Conservation (phyloP, 192 early-diverging fungal genomes). For the Linnemannia hyalina region DNA sequence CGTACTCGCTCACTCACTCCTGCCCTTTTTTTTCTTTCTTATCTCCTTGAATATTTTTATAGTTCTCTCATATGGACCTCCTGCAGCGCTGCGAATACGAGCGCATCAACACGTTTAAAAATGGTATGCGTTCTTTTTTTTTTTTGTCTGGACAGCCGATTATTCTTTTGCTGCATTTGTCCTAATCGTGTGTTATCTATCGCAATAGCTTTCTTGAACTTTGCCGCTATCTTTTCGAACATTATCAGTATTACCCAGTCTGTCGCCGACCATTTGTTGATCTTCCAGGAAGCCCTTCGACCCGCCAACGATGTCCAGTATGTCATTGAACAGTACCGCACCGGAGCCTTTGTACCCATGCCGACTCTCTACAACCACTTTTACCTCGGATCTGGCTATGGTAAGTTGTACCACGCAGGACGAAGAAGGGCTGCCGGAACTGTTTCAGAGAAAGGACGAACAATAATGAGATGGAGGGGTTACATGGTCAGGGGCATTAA, state of each 20-base stretch:
- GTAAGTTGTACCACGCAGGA: constrained; percentile 31
- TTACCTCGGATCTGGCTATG: constrained; percentile 74
- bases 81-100: constrained; percentile 65
- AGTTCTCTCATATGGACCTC: constrained; percentile 67
- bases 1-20: no score
- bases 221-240: constrained; percentile 62
- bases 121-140: constrained; percentile 44
- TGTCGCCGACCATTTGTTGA: constrained; percentile 68
- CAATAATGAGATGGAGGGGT: neutral
- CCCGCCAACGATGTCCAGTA: constrained; percentile 84
- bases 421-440: no score
- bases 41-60: constrained; percentile 6
- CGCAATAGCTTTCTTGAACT: constrained; percentile 59
- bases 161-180: neutral
- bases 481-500: neutral
- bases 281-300: constrained; percentile 78
- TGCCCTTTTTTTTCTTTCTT: neutral
- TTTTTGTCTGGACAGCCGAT: neutral
- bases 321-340: constrained; percentile 81
- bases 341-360: constrained; percentile 76
- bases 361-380: constrained; percentile 79
- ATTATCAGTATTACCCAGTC: constrained; percentile 64
- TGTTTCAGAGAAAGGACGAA: neutral
- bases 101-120: constrained; percentile 63
- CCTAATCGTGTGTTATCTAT: neutral